phyloP scores from a whole-genome alignment of 2,329 filamentous ascomycete species.

The Sarocladiaceae sp. region DNA sequence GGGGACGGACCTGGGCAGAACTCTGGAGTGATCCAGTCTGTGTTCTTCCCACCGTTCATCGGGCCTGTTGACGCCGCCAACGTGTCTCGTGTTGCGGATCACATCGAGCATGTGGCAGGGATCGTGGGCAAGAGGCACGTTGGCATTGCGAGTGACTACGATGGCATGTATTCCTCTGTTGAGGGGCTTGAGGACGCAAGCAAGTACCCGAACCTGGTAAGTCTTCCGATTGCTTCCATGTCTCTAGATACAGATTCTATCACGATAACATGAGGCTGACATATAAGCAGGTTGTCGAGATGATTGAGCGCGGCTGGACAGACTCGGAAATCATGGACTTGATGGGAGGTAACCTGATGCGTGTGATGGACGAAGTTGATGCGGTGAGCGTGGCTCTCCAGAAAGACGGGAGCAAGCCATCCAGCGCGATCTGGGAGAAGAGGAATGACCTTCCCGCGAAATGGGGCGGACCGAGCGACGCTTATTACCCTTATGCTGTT shows the following conservation, averaged over 20 bases:
- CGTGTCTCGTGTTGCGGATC: constrained; percentile 51
- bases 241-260: too few relatives aligned
- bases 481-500: constrained; percentile 1
- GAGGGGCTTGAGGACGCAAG: constrained; percentile 72
- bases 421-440: constrained; percentile 4
- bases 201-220: constrained; percentile 53
- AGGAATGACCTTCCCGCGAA: constrained; percentile 5
- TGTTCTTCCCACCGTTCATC: constrained; percentile 70
- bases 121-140: constrained; percentile 77
- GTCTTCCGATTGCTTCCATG: too few relatives aligned
- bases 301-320: constrained; percentile 6
- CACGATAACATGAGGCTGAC: background rate
- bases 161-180: constrained; percentile 61
- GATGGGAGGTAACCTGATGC: constrained; percentile 9
- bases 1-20: constrained; percentile 28
- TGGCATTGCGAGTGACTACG: constrained; percentile 77
- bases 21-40: constrained; percentile 57
- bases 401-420: constrained; percentile 1
- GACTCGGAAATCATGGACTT: constrained; percentile 3
- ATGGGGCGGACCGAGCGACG: constrained; percentile 1
- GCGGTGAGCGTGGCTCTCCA: background rate
- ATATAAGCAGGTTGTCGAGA: constrained; percentile 2
- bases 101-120: constrained; percentile 71
- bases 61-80: constrained; percentile 49
- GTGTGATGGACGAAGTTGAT: constrained; percentile 9